phyloP scores from a whole-genome alignment of 1,284 basidiomycete species.

The Apiotrichum veenhuisii region DNA sequence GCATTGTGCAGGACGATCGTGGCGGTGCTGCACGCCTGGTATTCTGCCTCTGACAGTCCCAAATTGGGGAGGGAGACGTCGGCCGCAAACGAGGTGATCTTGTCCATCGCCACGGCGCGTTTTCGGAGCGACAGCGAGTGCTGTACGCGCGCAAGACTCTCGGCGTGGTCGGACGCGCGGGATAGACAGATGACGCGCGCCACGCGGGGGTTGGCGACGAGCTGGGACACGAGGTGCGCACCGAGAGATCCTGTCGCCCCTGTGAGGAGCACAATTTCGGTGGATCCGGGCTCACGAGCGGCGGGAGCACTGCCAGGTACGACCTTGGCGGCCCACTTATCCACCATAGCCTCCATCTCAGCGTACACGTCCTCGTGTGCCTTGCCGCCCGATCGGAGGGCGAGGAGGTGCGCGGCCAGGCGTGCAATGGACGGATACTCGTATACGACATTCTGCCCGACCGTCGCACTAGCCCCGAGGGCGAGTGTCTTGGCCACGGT shows the following conservation, averaged over 20 bases:
- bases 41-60: conserved; percentile 45
- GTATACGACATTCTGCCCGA: conserved; percentile 53
- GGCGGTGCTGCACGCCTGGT: conserved; percentile 48
- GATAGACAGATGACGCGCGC: conserved; percentile 57
- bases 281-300: conserved; percentile 1
- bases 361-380: background rate
- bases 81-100: conserved; percentile 52
- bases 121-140: conserved; percentile 36
- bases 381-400: conserved; percentile 34
- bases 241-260: conserved; percentile 63
- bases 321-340: conserved; percentile 48
- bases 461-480: conserved; percentile 31
- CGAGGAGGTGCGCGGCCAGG: conserved; percentile 33
- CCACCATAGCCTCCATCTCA: conserved; percentile 51
- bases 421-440: conserved; percentile 44
- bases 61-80: conserved; percentile 51
- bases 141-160: conserved; percentile 31
- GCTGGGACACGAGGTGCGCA: conserved; percentile 57
- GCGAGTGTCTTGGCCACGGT: conserved; percentile 54
- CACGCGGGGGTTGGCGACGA: conserved; percentile 45
- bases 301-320: background rate
- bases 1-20: conserved; percentile 53
- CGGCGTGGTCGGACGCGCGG: conserved; percentile 34
- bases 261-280: conserved; percentile 51
- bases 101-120: conserved; percentile 25